Base-by-base conservation (phyloP, 371 early-diverging fungal genomes). In the Mucor ambiguus region DNA sequence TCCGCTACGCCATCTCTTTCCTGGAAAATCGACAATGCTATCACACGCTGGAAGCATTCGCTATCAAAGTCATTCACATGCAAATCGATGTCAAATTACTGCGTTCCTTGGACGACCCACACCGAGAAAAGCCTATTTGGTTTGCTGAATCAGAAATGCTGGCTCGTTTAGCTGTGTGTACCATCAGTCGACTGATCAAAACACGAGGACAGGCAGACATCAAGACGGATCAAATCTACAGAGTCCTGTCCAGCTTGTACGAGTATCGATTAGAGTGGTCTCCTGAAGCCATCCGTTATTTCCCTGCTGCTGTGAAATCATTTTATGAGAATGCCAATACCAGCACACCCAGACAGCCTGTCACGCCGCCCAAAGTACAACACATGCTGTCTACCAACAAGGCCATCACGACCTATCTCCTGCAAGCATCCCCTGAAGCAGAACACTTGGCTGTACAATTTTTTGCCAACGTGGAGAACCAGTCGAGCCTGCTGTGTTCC, bases 71-170 rank as follows among this genome's bases (percentile, higher is more conserved):
- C 12, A 85, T 89, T 57, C 76, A 84, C 38, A 83, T 87, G 69
- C 89, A 89, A 70, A 79, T 80, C 28, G 86, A 87, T 59, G 84
- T 81, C 29, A 88, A 88, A 57, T 65, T 89, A 18, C 61, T 89
- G 37, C 75, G 84, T 32, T 85, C 88, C 0, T 63, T 89, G 22
- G 86, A 84, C 54, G 89, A 88, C 59, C 80, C 82, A 10, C 84
- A 81, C 41, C 77, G 89, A 8, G 89, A 89, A 22, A 84, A 84
- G 24, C 79, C 80, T 0, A 84, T 80, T 28, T 89, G 87, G 89
- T 90, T 90, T 71, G 82, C 82, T 10, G 90, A 89, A 64, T 88
- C 88, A 0, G 90, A 90, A 66, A 82, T 85, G 54, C 75, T 89
- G 22, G 88, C 90, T 3, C 78, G 90, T 26, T 69, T 80, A 4